Evolutionary conservation across 352 stramenopile species (phyloP).

Genomic region (Elongisporangium senticosum): DNA sequence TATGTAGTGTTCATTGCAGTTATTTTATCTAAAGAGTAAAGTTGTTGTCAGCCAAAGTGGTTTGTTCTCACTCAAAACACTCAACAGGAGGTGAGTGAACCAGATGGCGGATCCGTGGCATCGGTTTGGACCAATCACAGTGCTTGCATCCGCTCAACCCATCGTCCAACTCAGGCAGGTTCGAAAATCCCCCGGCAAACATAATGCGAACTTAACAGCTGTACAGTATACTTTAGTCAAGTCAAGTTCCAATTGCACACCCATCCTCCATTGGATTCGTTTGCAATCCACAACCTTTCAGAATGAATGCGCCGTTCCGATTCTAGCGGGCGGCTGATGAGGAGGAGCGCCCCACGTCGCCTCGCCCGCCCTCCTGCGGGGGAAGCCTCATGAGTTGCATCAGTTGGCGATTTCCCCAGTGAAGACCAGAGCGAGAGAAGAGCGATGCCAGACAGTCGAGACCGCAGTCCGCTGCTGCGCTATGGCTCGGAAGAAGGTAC

Average conservation of each 20-base stretch:
- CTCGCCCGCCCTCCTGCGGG: background rate
- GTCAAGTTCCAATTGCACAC: background rate
- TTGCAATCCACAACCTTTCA: background rate
- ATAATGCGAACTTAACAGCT: background rate
- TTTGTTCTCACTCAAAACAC: background rate
- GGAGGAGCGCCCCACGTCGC: background rate
- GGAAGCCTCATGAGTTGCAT: background rate
- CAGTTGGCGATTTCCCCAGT: background rate
- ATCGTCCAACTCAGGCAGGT: background rate
- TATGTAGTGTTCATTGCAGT: background rate
- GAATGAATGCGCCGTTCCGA: background rate
- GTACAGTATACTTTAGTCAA: background rate
- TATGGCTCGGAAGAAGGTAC: slow-evolving; percentile 48
- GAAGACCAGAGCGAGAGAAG: background rate
- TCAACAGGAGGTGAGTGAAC: background rate
- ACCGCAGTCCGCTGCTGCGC: slow-evolving; percentile 52
- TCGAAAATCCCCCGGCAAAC: background rate
- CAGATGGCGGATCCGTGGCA: background rate
- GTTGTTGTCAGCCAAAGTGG: too few species aligned
- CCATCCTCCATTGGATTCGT: background rate
- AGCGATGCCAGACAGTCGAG: slow-evolving; percentile 11
- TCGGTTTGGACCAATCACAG: background rate
- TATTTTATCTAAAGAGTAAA: background rate
- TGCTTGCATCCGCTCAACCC: background rate
- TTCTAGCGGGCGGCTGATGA: background rate